Percentiles rank a stretch among this genome's conserved stretches.
Conservation (phyloP, 2,329 filamentous ascomycete genomes). For the Colletotrichum sublineola region DNA sequence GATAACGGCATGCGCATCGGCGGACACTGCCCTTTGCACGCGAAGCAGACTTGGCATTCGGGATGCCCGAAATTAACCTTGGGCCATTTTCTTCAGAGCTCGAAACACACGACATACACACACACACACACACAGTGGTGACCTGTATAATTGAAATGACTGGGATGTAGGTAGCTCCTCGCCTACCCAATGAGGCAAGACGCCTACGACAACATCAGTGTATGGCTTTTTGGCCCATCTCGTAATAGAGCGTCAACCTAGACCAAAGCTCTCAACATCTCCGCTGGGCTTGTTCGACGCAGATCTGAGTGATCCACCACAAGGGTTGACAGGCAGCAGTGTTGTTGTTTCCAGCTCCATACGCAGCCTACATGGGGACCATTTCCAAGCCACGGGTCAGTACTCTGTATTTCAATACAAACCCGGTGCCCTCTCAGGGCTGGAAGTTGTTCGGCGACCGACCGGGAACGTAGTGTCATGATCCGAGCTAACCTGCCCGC, state of each 20-base stretch:
- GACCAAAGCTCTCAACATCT: background rate
- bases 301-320: slow-evolving; percentile 1
- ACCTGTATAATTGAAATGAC: background rate
- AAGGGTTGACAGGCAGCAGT: background rate
- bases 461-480: background rate
- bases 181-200: background rate
- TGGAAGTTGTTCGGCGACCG: background rate
- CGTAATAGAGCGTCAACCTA: background rate
- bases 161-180: no score
- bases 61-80: slow-evolving; percentile 11
- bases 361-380: background rate
- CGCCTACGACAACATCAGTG: background rate
- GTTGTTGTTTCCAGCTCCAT: background rate
- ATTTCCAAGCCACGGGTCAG: background rate
- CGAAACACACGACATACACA: background rate
- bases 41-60: slow-evolving; percentile 6
- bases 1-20: slow-evolving; percentile 6
- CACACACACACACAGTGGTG: background rate
- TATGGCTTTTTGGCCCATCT: background rate
- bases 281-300: background rate
- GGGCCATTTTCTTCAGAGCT: background rate
- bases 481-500: background rate
- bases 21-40: background rate
- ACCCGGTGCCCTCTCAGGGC: background rate
- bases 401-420: background rate